Conservation (phyloP, 331 rosid genomes). For the Saraca asoca region DNA sequence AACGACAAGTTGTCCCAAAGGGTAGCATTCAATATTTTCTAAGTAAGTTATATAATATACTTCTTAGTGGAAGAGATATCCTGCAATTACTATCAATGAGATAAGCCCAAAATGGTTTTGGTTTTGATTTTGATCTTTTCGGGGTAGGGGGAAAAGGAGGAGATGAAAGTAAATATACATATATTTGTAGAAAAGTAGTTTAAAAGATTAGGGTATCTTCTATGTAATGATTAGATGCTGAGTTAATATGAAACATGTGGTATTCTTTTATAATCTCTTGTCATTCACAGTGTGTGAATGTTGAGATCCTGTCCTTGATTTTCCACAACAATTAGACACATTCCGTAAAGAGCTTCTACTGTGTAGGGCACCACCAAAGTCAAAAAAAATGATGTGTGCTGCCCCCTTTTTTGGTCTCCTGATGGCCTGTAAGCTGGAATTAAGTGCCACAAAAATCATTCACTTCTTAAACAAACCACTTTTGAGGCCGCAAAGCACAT, state of each 20-base stretch:
- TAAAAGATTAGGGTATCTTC: too few relatives aligned
- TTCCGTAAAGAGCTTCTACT: slow-evolving; percentile 27
- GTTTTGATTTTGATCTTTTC: too few relatives aligned
- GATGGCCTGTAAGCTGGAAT: slow-evolving; percentile 65
- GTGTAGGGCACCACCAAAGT: slow-evolving; percentile 31
- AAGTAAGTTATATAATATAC: too few relatives aligned
- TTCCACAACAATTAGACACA: slow-evolving; percentile 33
- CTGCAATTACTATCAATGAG: too few relatives aligned
- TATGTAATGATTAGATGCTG: slow-evolving; percentile 26
- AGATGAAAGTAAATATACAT: too few relatives aligned
- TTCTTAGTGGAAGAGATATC: too few relatives aligned
- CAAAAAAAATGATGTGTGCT: slow-evolving; percentile 40
- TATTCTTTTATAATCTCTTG: slow-evolving; percentile 8
- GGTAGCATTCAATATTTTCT: too few relatives aligned
- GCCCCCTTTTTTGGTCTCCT: slow-evolving; percentile 56
- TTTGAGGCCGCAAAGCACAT: slow-evolving; percentile 58
- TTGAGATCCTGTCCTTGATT: slow-evolving; percentile 54
- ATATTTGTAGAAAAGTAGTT: too few relatives aligned
- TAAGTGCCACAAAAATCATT: slow-evolving; percentile 40
- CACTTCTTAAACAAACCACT: background rate
- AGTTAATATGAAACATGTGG: slow-evolving; percentile 17
- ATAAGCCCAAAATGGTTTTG: too few relatives aligned
- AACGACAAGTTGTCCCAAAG: too few relatives aligned
- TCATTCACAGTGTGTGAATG: slow-evolving; percentile 53
- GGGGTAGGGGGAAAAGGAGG: too few relatives aligned